Evolutionary conservation across 2,329 filamentous ascomycete species (phyloP), one percentile per base, ranked within the genome.

Genomic region (Colletotrichum theobromicola): DNA sequence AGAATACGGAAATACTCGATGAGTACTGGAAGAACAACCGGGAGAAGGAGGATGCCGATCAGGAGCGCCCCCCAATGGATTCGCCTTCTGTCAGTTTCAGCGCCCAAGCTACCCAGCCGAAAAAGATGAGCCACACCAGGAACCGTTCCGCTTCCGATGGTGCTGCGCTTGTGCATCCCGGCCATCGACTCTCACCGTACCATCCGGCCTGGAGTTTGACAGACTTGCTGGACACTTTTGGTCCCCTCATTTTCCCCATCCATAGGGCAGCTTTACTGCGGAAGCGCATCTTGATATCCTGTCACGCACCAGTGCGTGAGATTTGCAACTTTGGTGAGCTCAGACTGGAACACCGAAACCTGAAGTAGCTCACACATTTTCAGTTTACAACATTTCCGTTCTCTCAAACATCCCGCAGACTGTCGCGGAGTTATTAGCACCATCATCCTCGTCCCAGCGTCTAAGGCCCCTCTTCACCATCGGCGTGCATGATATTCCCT

Each of bases 331-430:
- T 96, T 88, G 95, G 96, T 98, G 87, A 61, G 87, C 79, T 15
- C 13, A 4, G 13, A 50, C 5, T 13, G 13, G 26, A 26, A 10
- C 26, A 16, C 13, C 15, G 16, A n/a, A 28, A 24, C 16, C 21
- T 57, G 26, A 3, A 28, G 7, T 57, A 24, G 42, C 57, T 57
- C 7, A 72, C n/a, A 18, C 16, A 15, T 6, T 1, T 64, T 70
- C 76, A 96, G 97, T 98, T 76, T 99, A 98, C 85, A 92, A 97
- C 82, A 90, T 98, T 66, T 98, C 96, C n/a, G 90, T 98, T 68
- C 88, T 99, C 37, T 95, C 96, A 58, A 98, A 95, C 78, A 93
- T 98, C 57, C 95, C 97, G 32, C 88, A 93, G 46, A 92, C 93
- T 34, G 90, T 95, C 57, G 88, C 90, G 72, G 92, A 95, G 66